Base-by-base conservation (phyloP, 176 grass and related monocot genomes). In the Bolboschoenus planiculmis region DNA sequence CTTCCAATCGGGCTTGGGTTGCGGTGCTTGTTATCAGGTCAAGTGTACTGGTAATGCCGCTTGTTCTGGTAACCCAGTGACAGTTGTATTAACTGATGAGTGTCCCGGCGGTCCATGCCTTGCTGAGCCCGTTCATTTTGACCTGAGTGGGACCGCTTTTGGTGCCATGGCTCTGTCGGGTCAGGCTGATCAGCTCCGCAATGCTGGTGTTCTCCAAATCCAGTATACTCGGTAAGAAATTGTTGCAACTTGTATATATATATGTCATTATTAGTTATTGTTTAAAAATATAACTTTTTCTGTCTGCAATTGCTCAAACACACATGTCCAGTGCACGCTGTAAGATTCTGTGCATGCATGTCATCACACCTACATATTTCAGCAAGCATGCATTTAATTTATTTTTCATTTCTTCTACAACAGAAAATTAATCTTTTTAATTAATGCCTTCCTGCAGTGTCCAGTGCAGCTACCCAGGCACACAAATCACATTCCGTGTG, bases 1-100 rank as follows among this genome's bases (percentile, higher is more conserved):
- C 47, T 94, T 56, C 46, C 87, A 85, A 0, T 80, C 78, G 7
- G 91, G 91, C 78, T 56, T 77, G 71, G 91, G 89, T 65, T 94
- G 91, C 35, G 91, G 91, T 39, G 78, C 88, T 77, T 94, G 91
- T 74, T 94, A 81, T 78, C 89, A 91, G 82, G 85, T 93, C 39
- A 56, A 61, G 43, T 94, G 91, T 84, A 89, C 82, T 33, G 71
- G 40, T 4, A 88, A 91, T 24, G 30, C 14, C 0, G 87, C 87
- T 6, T 94, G 91, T 58, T 93, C 91, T 11, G 87, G 85, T 48
- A 85, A 70, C 14, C 84, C 91, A 36, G 91, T 87, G 81, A 91
- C 82, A 0, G 85, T 94, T 48, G 87, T 94, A 54, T 56, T 94
- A 75, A 91, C 91, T 3, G 91, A 94, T 16, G 80, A 85, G 62